Conservation (phyloP, 805 yeast species). For the Candida endomychidarum region DNA sequence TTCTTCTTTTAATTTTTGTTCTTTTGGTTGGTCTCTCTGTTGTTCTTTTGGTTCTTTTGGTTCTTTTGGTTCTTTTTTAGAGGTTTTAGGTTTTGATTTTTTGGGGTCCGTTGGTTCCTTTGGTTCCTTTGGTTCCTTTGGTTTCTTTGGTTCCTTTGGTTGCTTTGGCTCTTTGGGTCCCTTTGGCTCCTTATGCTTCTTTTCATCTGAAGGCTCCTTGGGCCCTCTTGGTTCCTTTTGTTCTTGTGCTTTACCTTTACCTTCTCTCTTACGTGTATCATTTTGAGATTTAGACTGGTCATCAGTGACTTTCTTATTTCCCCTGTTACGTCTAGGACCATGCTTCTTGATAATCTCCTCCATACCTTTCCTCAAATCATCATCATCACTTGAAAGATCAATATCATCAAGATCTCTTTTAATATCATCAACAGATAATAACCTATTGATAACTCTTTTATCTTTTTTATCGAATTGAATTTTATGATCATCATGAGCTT, state of each 20-base stretch:
- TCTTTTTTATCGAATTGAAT: slow-evolving; percentile 11
- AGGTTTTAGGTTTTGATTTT: background rate
- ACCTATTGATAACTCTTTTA: slow-evolving; percentile 12
- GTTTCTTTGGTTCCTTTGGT: background rate
- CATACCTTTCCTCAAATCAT: slow-evolving; percentile 6
- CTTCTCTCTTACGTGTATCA: too few species aligned
- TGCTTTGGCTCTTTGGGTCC: background rate
- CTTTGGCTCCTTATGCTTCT: too few species aligned
- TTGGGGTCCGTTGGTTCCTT: background rate
- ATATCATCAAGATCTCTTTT: slow-evolving; percentile 25
- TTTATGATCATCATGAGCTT: background rate
- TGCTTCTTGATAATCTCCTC: slow-evolving; percentile 2
- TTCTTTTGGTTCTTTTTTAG: background rate
- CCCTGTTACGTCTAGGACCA: background rate
- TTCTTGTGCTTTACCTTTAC: background rate
- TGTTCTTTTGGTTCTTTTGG: background rate
- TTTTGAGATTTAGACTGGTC: too few species aligned
- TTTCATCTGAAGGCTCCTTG: too few species aligned
- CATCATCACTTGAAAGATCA: slow-evolving; percentile 28
- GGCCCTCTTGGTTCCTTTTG: background rate
- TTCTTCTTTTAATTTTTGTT: background rate
- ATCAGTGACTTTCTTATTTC: too few species aligned
- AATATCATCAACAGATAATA: slow-evolving; percentile 20
- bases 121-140: background rate
- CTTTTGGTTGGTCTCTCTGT: background rate